These are phyloP conservation scores for Juncus inflexus DNA, from an alignment of 176 grass and related monocot genomes.

Conservation along the genomic window DNA sequence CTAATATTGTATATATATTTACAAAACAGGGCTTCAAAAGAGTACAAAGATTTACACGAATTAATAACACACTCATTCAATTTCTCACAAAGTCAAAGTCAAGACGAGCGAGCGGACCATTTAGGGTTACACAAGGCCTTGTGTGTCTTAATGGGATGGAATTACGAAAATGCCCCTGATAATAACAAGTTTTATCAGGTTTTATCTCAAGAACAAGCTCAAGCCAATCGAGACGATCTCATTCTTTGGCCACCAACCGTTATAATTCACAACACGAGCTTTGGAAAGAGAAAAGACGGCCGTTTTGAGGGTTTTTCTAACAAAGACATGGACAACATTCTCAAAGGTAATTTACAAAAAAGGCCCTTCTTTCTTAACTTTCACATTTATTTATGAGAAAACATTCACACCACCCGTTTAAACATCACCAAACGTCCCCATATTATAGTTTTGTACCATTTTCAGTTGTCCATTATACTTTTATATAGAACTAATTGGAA, in stretches of 20 bases:
- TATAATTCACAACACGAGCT: constrained; percentile 77
- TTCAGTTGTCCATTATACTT: too few relatives aligned
- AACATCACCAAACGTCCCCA: too few relatives aligned
- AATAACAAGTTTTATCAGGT: constrained; percentile 89
- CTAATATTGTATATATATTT: not conserved
- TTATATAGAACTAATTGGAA: too few relatives aligned
- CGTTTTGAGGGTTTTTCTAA: constrained; percentile 85
- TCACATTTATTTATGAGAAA: too few relatives aligned
- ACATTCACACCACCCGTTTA: too few relatives aligned
- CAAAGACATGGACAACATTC: constrained; percentile 97
- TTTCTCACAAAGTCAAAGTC: constrained; percentile 45
- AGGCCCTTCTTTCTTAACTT: not conserved
- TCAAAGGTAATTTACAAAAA: constrained; percentile 67
- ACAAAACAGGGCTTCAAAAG: constrained; percentile 78
- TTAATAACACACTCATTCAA: constrained; percentile 86
- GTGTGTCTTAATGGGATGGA: constrained; percentile 96
- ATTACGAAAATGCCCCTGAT: constrained; percentile 79
- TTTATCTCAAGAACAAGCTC: constrained; percentile 69
- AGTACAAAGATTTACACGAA: constrained; percentile 80
- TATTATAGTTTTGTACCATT: too few relatives aligned
- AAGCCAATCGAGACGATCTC: constrained; percentile 86
- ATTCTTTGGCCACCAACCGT: constrained; percentile 90
- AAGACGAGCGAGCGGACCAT: constrained; percentile 73
- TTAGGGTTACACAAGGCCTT: constrained; percentile 96
- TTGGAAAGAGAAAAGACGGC: constrained; percentile 87